A percentile compares a stretch with the other conserved stretches of the same genome.
Evolutionary conservation across 1,139 yeast genomes (phyloP).

Genomic region (Candida dubliniensis): DNA sequence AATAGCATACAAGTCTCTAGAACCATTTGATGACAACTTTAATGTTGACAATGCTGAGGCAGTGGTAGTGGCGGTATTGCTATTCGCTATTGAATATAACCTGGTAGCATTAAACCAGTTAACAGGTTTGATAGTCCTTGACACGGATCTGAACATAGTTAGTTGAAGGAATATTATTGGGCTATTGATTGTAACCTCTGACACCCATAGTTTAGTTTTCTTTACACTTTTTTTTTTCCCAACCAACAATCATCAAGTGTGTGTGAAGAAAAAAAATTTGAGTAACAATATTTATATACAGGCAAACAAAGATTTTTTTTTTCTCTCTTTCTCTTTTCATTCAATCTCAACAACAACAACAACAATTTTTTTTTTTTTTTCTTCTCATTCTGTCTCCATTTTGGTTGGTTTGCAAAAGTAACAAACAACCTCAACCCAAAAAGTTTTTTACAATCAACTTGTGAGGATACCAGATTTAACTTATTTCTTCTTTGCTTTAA

Average conservation of each 20-base stretch:
- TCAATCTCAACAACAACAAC: not conserved
- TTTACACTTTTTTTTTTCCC: not conserved
- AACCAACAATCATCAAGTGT: too few species aligned
- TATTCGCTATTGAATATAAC: too few species aligned
- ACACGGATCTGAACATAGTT: not conserved
- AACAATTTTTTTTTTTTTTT: not conserved
- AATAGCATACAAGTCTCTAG: conserved; percentile 68
- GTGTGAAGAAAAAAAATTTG: too few species aligned
- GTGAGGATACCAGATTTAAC: not conserved
- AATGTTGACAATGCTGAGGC: conserved; percentile 40
- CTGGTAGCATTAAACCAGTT: too few species aligned
- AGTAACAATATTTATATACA: too few species aligned
- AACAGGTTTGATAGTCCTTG: not conserved
- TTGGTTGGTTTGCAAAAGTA: not conserved
- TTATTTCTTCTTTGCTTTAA: too few species aligned
- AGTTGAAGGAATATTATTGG: too few species aligned
- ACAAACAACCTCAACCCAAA: not conserved
- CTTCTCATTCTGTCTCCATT: not conserved
- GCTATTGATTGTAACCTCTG: too few species aligned
- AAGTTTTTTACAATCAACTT: not conserved
- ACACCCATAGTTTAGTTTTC: not conserved
- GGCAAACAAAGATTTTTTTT: not conserved
- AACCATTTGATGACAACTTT: conserved; percentile 58
- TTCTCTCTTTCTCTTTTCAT: not conserved
- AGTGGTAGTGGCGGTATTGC: conserved; percentile 3